Conservation (phyloP, 108 stramenopile species). For the Stephanodiscus triporus region DNA sequence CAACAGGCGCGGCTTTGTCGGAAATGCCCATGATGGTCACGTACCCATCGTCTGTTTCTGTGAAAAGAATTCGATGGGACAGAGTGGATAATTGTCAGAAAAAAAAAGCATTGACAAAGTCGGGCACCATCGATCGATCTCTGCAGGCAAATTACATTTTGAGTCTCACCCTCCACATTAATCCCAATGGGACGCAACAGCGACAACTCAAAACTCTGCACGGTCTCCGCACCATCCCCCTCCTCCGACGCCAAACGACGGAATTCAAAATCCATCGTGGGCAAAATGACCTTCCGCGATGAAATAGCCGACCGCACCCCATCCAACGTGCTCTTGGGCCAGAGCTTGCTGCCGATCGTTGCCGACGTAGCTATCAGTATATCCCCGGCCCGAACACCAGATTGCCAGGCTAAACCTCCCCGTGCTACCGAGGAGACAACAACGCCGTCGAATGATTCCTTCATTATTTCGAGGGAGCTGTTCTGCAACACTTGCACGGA, state of each 20-base stretch:
- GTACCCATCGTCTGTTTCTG: conserved; percentile 81
- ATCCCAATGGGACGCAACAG: conserved; percentile 77
- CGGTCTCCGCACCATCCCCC: conserved; percentile 12
- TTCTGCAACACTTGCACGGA: conserved; percentile 47
- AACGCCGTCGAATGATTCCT: conserved; percentile 58
- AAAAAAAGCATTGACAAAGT: neutral
- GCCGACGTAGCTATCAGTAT: conserved; percentile 68
- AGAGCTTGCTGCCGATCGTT: conserved; percentile 70
- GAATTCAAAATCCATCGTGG: conserved; percentile 61
- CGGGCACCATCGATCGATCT: neutral
- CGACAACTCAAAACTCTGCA: conserved; percentile 64
- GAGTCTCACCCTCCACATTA: conserved; percentile 67
- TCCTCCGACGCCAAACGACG: conserved; percentile 40
- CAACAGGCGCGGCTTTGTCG: conserved; percentile 63
- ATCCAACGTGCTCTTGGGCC: conserved; percentile 84
- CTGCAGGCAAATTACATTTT: no score
- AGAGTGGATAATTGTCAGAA: neutral
- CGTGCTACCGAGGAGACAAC: conserved; percentile 65
- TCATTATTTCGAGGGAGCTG: conserved; percentile 42
- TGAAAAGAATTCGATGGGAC: neutral
- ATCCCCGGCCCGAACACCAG: conserved; percentile 77
- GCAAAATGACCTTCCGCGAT: conserved; percentile 59
- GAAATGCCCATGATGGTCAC: conserved; percentile 75
- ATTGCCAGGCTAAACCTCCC: conserved; percentile 65
- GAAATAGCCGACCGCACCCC: conserved; percentile 77